These are phyloP conservation scores for Cladobotryum mycophilum DNA, from an alignment of 2,329 filamentous ascomycete species.

Conservation along the genomic window DNA sequence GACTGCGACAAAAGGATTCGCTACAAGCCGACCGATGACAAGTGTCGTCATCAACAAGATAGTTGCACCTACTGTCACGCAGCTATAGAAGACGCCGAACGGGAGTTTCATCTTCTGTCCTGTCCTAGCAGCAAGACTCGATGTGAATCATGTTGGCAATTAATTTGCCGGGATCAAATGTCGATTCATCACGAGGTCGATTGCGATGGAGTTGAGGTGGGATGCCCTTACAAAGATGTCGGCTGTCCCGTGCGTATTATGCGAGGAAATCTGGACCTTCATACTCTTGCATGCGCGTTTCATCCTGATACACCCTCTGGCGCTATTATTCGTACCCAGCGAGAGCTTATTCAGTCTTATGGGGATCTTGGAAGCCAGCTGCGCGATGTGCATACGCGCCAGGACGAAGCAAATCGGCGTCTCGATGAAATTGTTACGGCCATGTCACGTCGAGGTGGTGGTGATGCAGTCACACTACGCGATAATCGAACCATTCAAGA, in stretches of 20 bases:
- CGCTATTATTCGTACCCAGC: constrained; percentile 43
- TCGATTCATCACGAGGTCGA: constrained; percentile 40
- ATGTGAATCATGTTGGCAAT: constrained; percentile 44
- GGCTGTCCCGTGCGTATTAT: constrained; percentile 30
- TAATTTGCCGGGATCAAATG: constrained; percentile 39
- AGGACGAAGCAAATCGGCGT: constrained; percentile 27
- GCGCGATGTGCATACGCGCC: constrained; percentile 27
- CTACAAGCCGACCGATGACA: constrained; percentile 43
- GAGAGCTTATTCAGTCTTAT: constrained; percentile 40
- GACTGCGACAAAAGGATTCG: constrained; percentile 46
- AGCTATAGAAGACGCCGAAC: constrained; percentile 39
- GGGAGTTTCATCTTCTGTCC: constrained; percentile 28
- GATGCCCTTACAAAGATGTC: constrained; percentile 38
- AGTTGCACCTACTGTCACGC: constrained; percentile 50
- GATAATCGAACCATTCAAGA: constrained; percentile 42
- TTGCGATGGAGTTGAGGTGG: constrained; percentile 45
- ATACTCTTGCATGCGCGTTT: constrained; percentile 45
- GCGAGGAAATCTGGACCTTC: constrained; percentile 35
- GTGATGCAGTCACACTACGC: constrained; percentile 27
- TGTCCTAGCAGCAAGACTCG: constrained; percentile 42
- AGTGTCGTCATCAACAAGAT: constrained; percentile 48
- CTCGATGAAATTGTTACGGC: constrained; percentile 36
- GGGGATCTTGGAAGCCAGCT: constrained; percentile 30
- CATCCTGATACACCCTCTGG: constrained; percentile 44
- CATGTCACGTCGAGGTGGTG: constrained; percentile 28